Conservation (phyloP, 176 grass and related monocot species). For the Alopecurus myosuroides region DNA sequence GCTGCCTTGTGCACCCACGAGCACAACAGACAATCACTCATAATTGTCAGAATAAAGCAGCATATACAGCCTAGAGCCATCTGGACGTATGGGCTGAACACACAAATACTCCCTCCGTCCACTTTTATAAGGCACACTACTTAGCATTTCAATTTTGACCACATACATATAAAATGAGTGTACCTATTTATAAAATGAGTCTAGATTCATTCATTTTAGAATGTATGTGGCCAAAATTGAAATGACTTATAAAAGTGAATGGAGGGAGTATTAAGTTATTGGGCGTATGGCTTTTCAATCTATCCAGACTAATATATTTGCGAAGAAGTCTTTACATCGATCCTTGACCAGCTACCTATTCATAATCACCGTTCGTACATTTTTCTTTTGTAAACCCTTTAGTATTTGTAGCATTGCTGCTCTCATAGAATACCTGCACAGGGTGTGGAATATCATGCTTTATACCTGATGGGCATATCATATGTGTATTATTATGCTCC, state of each 20-base stretch:
- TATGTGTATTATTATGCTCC: neutral
- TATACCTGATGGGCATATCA: neutral
- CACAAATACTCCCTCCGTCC: no score
- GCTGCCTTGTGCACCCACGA: neutral
- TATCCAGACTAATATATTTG: neutral
- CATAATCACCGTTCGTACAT: neutral
- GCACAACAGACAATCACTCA: neutral
- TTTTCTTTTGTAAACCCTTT: neutral
- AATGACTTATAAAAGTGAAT: no score
- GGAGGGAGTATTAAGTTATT: neutral
- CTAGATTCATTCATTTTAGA: no score
- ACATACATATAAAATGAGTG: no score
- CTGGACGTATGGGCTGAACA: neutral
- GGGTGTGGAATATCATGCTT: neutral
- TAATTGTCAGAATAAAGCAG: neutral
- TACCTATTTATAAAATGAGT: no score
- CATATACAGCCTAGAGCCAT: neutral
- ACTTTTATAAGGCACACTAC: no score
- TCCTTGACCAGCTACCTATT: neutral
- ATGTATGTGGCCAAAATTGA: no score
- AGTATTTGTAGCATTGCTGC: conserved; percentile 1
- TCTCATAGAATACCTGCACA: neutral
- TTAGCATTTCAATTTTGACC: no score
- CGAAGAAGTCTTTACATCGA: neutral
- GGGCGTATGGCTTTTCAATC: neutral